These are phyloP conservation scores for Babesia microti DNA, from an alignment of 169 alveolate species.

Conservation along the genomic window DNA sequence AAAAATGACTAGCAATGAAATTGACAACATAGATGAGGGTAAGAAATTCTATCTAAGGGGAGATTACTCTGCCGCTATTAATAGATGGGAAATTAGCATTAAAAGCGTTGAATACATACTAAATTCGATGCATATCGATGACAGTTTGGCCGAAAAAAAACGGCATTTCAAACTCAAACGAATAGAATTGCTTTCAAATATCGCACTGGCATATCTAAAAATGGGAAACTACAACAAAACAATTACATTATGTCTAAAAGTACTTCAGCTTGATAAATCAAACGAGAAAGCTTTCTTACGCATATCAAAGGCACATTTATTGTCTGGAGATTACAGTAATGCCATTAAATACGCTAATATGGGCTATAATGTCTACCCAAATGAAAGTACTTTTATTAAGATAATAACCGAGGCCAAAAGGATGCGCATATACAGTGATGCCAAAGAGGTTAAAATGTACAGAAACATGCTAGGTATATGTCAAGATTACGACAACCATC, in stretches of 20 bases:
- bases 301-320: slow-evolving; percentile 21
- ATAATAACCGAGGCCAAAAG: no score
- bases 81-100: slow-evolving; percentile 19
- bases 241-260: slow-evolving; percentile 19
- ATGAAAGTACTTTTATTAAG: no score
- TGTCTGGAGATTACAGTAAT: slow-evolving; percentile 10
- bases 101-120: slow-evolving; percentile 17
- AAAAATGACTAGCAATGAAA: no score
- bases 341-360: slow-evolving; percentile 15
- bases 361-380: slow-evolving; percentile 19
- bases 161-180: slow-evolving; percentile 6
- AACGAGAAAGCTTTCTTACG: slow-evolving; percentile 36
- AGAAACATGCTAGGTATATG: no score
- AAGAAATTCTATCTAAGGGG: no score
- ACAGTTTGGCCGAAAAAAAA: slow-evolving; percentile 3
- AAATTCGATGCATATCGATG: no score
- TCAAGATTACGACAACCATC: no score
- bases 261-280: slow-evolving; percentile 16
- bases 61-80: slow-evolving; percentile 39
- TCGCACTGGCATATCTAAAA: slow-evolving; percentile 29
- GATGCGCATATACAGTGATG: no score
- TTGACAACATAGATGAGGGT: no score
- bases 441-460: no score
- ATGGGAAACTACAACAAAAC: slow-evolving; percentile 20
- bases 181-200: slow-evolving; percentile 16